Evolutionary conservation across 768 basidiomycete genomes (phyloP).

Genomic region (Baorangia bicolor): DNA sequence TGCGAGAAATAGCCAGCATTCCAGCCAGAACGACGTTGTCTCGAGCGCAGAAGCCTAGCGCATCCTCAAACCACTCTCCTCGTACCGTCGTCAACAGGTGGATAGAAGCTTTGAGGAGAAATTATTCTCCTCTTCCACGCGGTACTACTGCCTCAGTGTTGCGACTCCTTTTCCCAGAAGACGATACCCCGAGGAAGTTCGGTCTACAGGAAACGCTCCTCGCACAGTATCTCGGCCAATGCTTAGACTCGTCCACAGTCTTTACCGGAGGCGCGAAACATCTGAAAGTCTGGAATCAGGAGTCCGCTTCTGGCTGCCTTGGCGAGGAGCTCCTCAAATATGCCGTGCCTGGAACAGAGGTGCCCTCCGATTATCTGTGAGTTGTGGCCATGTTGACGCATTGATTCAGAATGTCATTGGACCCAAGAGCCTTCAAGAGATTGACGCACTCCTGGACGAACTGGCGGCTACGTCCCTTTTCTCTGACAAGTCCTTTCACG

Average conservation of each 20-base stretch:
- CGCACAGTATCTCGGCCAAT: constrained; percentile 48
- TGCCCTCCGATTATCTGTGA: constrained; percentile 14
- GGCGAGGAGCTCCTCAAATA: constrained; percentile 61
- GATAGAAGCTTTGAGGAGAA: constrained; percentile 40
- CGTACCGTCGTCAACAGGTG: constrained; percentile 44
- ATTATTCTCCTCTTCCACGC: constrained; percentile 47
- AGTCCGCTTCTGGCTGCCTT: constrained; percentile 60
- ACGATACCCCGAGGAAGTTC: constrained; percentile 69
- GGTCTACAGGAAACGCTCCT: constrained; percentile 69
- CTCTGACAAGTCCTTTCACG: constrained; percentile 50
- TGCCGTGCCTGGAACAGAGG: constrained; percentile 35
- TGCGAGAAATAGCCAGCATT: constrained; percentile 43
- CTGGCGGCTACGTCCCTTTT: constrained; percentile 67
- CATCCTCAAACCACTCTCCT: constrained; percentile 32
- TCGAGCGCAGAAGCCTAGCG: constrained; percentile 4
- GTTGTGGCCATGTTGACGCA: constrained; percentile 3
- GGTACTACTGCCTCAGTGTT: constrained; percentile 63
- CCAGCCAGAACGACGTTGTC: constrained; percentile 20
- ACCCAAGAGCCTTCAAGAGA: constrained; percentile 41
- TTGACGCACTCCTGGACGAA: constrained; percentile 71
- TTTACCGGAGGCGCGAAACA: constrained; percentile 23
- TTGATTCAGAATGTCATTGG: constrained; percentile 21
- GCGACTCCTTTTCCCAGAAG: constrained; percentile 81
- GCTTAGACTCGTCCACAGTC: constrained; percentile 40
- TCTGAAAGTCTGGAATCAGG: constrained; percentile 41